Base-by-base conservation (phyloP, 495 filamentous ascomycete species). In the Penicillium antarcticum region DNA sequence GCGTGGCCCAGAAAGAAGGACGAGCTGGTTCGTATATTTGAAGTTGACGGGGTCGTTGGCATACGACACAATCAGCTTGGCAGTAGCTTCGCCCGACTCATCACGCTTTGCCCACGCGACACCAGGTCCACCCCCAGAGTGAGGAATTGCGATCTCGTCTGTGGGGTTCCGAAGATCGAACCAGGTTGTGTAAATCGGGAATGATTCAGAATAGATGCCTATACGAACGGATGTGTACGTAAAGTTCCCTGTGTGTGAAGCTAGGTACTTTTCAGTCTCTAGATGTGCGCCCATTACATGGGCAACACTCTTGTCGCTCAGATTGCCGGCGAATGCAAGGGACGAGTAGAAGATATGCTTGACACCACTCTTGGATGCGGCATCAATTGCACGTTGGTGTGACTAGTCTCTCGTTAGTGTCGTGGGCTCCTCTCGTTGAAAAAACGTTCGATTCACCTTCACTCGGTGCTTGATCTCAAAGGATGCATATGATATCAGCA, bases 201-300 rank as follows among this genome's bases (percentile, higher is more conserved):
- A 87, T 5, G 79, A 83, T 66, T 87, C 83, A 8, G 77, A 75
- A 56, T 88, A 89, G 24, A 88, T 51, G 0, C 86, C 86, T 66
- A 86, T 80, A 2, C 86, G 73, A 23, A 87, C 59, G 9, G 70
- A 44, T 0, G 84, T 87, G 35, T 71, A 77, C 14, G 68, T 69
- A 1, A 79, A 55, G 8, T 48, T 44, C 4, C 55, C 57, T 1
- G 51, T 4, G 13, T 78, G 55, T 2, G 64, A 42, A 13, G 67
- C 52, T 10, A 88, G 74, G 55, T 82, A 83, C 5, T 61, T 56
- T 55, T 90, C 84, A 0, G 85, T 86, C 39, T 69, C 68, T 13
- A 86, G 72, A 56, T 90, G 86, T 10, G 86, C 85, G 26, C 77
- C 78, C 86, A 88, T 90, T 2, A 90, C 85, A 31, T 75, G 63